Conservation (phyloP, 75 land plant genomes). For the Selaginella moellendorffii region DNA sequence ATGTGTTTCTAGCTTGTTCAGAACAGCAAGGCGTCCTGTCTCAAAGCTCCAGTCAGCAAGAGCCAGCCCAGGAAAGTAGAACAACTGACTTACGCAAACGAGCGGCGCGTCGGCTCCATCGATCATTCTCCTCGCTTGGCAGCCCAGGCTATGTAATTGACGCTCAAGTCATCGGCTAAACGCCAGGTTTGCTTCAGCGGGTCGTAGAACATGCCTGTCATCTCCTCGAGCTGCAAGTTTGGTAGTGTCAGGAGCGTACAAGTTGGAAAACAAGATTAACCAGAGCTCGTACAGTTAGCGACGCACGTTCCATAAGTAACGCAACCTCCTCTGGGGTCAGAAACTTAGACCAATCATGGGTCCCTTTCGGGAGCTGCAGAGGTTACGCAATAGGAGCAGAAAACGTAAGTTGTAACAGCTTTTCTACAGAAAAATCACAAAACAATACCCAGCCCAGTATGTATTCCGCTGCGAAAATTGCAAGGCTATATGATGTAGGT, state of each 20-base stretch:
- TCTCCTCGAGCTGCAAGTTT: not conserved
- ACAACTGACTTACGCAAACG: not conserved
- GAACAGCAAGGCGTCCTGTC: not conserved
- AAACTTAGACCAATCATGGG: conserved; percentile 74
- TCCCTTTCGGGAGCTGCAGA: conserved; percentile 69
- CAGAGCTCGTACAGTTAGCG: conserved; percentile 19
- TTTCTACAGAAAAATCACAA: not conserved
- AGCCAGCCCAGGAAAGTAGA: no score
- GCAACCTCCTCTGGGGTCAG: conserved; percentile 71
- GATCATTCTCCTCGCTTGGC: not conserved
- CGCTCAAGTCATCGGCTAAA: not conserved
- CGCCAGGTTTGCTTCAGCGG: not conserved
- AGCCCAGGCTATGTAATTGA: not conserved
- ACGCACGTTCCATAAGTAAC: conserved; percentile 44
- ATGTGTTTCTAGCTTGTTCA: not conserved
- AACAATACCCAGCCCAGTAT: conserved; percentile 69
- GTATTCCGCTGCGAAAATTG: conserved; percentile 86
- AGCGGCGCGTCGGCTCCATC: not conserved
- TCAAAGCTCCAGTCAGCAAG: no score
- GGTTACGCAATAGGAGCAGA: not conserved
- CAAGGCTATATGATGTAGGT: conserved; percentile 60
- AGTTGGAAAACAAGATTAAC: not conserved
- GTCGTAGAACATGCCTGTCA: not conserved
- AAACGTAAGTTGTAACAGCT: not conserved
- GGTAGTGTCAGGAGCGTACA: not conserved